These are phyloP conservation scores for Calonectria leucothoes DNA, from an alignment of 2,329 filamentous ascomycete genomes.

Conservation along the genomic window DNA sequence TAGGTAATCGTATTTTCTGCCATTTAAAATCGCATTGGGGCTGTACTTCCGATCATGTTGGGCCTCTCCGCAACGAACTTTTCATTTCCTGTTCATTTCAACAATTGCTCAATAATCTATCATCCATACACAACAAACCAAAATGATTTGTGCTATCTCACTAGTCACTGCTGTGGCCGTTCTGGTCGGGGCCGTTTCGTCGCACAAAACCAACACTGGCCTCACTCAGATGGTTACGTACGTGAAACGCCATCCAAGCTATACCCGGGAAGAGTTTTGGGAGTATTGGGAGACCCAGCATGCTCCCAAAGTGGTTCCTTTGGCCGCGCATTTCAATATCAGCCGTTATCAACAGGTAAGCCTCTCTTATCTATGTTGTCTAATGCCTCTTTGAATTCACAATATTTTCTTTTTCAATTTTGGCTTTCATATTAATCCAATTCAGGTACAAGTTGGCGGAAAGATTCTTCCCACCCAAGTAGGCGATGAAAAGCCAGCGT, in stretches of 20 bases:
- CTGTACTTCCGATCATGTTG: background rate
- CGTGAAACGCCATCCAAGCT: constrained; percentile 41
- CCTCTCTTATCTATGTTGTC: background rate
- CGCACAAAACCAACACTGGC: constrained; percentile 52
- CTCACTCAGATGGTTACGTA: constrained; percentile 44
- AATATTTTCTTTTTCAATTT: background rate
- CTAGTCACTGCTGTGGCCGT: constrained; percentile 3
- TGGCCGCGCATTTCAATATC: constrained; percentile 43
- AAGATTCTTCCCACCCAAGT: constrained; percentile 38
- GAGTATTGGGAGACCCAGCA: constrained; percentile 45
- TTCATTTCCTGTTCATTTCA: no score
- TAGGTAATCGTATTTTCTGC: background rate
- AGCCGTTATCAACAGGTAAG: constrained; percentile 44
- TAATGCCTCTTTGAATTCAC: background rate
- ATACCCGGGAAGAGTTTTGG: constrained; percentile 43
- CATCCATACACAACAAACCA: background rate
- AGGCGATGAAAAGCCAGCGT: constrained; percentile 28
- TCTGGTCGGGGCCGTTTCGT: constrained; percentile 12
- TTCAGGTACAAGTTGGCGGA: constrained; percentile 42
- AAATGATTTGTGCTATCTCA: constrained; percentile 24
- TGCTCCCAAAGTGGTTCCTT: constrained; percentile 42
- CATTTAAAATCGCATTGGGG: background rate
- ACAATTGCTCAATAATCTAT: no score
- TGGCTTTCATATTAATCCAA: background rate
- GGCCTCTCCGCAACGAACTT: background rate